Evolutionary conservation across 164 flowering plant species (phyloP).

Genomic region (Magnolia officinalis): DNA sequence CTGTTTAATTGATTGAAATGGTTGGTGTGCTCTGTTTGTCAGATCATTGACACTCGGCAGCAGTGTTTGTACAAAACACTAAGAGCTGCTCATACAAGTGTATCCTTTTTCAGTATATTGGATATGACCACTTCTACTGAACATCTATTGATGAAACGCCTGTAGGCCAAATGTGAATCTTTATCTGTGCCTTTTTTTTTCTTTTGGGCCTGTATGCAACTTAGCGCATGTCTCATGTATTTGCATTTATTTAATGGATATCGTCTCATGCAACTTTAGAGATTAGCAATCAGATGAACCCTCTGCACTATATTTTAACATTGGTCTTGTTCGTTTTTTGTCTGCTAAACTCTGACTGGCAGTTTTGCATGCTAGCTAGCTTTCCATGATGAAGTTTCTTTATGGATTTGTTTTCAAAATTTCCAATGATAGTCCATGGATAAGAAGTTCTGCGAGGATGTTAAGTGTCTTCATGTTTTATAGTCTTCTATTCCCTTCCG

Average conservation of each 20-base stretch:
- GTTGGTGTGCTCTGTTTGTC: constrained; percentile 29
- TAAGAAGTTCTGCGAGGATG: not conserved
- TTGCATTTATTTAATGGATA: not conserved
- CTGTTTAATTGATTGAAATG: constrained; percentile 3
- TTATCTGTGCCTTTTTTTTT: not conserved
- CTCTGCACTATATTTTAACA: too few relatives aligned
- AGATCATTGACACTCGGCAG: constrained; percentile 77
- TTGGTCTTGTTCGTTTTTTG: too few relatives aligned
- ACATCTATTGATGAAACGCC: constrained; percentile 2
- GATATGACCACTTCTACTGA: not conserved
- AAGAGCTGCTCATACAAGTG: constrained; percentile 81
- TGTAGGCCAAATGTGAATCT: not conserved
- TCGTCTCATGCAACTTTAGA: not conserved
- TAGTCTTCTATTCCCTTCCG: not conserved
- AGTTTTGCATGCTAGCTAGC: not conserved
- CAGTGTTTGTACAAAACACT: constrained; percentile 72
- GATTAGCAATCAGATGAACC: too few relatives aligned
- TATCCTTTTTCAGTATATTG: constrained; percentile 50
- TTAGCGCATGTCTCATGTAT: too few relatives aligned
- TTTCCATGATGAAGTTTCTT: not conserved
- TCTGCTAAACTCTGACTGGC: not conserved
- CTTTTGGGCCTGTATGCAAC: not conserved
- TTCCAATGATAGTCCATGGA: not conserved
- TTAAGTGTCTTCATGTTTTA: not conserved
- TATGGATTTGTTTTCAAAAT: not conserved